These are phyloP conservation scores for Neonectria neomacrospora DNA, from an alignment of 2,329 filamentous ascomycete genomes.

Conservation along the genomic window DNA sequence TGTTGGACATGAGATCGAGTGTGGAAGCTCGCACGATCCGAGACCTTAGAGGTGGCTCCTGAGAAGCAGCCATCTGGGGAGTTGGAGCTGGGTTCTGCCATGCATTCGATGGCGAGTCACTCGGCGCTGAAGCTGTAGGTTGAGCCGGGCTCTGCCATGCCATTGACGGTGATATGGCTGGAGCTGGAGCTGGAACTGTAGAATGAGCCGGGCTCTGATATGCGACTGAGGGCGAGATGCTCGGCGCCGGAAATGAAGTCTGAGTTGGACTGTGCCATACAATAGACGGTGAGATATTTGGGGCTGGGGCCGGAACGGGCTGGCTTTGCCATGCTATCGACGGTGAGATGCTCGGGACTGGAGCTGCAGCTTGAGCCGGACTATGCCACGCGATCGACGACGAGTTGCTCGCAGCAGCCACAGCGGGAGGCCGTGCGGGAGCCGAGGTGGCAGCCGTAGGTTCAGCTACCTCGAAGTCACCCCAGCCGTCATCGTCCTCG, in stretches of 20 bases:
- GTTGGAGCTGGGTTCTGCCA: conserved; percentile 31
- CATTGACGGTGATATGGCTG: conserved; percentile 4
- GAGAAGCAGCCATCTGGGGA: conserved; percentile 14
- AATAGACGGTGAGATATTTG: background rate
- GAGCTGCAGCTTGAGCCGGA: too few species aligned
- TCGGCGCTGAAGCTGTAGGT: background rate
- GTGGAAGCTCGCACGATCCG: conserved; percentile 59
- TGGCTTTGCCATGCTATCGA: background rate
- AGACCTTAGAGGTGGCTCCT: conserved; percentile 30
- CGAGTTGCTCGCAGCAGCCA: background rate
- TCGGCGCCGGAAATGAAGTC: background rate
- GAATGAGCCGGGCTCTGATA: conserved; percentile 28
- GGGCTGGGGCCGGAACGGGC: conserved; percentile 21
- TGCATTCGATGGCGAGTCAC: conserved; percentile 30
- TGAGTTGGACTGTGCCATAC: conserved; percentile 20
- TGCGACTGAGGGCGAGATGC: conserved; percentile 22
- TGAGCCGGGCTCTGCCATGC: conserved; percentile 10
- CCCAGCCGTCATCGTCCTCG: conserved; percentile 72
- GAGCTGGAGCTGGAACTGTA: conserved; percentile 4
- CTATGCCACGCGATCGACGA: too few species aligned
- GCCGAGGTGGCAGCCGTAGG: conserved; percentile 36
- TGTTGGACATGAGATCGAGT: conserved; percentile 65
- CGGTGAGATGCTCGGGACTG: background rate
- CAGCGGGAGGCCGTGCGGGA: background rate
- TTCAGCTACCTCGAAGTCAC: conserved; percentile 72